Conservation (phyloP, 2,329 filamentous ascomycete genomes). For the Ceratocystis cacaofunesta region DNA sequence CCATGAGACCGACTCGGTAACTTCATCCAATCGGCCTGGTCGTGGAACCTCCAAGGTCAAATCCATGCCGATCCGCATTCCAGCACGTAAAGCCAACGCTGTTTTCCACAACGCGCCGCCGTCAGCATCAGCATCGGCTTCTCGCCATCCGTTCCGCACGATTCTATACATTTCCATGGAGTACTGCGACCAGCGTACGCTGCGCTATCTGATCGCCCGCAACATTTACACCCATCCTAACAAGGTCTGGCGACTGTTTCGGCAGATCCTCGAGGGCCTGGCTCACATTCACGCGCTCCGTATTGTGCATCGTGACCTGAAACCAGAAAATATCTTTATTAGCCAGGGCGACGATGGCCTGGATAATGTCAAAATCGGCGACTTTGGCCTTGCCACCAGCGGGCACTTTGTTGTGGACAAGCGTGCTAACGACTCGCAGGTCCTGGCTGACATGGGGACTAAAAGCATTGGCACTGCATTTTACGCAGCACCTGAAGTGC, state of each 20-base stretch:
- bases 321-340: conserved; percentile 96
- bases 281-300: conserved; percentile 78
- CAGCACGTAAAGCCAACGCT: background rate
- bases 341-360: conserved; percentile 50
- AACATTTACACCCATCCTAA: conserved; percentile 58
- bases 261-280: conserved; percentile 80
- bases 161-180: conserved; percentile 98
- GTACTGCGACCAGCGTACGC: conserved; percentile 86
- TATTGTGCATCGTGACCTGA: conserved; percentile 90
- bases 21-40: background rate
- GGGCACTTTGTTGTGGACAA: conserved; percentile 58
- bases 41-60: background rate
- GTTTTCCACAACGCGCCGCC: conserved; percentile 24
- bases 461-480: conserved; percentile 62
- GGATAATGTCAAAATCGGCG: conserved; percentile 87
- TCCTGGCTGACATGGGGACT: conserved; percentile 46
- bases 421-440: conserved; percentile 20
- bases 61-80: conserved; percentile 6
- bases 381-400: conserved; percentile 87
- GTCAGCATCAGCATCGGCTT: conserved; percentile 18
- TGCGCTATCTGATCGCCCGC: conserved; percentile 72
- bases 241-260: conserved; percentile 78
- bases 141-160: conserved; percentile 38
- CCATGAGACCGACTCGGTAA: background rate
- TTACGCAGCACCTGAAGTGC: conserved; percentile 86